These are phyloP conservation scores for Tricharina praecox DNA, from an alignment of 495 filamentous ascomycete species.

Conservation along the genomic window DNA sequence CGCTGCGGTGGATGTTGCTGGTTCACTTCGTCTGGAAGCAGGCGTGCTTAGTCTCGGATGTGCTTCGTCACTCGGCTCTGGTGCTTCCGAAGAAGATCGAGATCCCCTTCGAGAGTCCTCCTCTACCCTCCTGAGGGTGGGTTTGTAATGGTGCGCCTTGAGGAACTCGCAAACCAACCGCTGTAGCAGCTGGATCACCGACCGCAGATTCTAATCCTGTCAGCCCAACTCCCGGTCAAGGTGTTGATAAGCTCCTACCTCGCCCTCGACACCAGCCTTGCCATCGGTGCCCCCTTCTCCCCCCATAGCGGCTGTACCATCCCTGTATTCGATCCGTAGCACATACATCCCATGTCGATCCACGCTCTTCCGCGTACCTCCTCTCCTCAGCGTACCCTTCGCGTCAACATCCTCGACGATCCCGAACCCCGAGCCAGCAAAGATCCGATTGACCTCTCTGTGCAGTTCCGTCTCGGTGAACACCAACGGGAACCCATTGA, in stretches of 20 bases:
- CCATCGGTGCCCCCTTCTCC: conserved; percentile 25
- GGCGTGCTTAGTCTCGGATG: background rate
- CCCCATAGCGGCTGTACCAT: conserved; percentile 17
- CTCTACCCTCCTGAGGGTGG: too few relatives aligned
- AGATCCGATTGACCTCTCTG: conserved; percentile 61
- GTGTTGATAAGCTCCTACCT: conserved; percentile 4
- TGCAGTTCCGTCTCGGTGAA: conserved; percentile 45
- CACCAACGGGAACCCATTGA: conserved; percentile 20
- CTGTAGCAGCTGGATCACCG: conserved; percentile 42
- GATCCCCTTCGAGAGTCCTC: too few relatives aligned
- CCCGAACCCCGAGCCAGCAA: conserved; percentile 66
- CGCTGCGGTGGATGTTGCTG: background rate
- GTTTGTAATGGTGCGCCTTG: conserved; percentile 46
- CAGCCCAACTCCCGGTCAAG: conserved; percentile 22
- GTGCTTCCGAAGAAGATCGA: too few relatives aligned
- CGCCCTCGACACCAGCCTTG: conserved; percentile 21
- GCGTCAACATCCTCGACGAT: conserved; percentile 35
- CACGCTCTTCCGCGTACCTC: conserved; percentile 41
- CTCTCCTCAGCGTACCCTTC: conserved; percentile 29
- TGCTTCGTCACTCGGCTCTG: too few relatives aligned
- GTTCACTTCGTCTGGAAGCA: background rate
- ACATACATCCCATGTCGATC: conserved; percentile 89
- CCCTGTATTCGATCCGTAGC: conserved; percentile 42
- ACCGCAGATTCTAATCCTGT: conserved; percentile 27
- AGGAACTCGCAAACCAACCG: conserved; percentile 52